These are phyloP conservation scores for Barnettozyma pratensis DNA, from an alignment of 805 yeast species.

Conservation along the genomic window DNA sequence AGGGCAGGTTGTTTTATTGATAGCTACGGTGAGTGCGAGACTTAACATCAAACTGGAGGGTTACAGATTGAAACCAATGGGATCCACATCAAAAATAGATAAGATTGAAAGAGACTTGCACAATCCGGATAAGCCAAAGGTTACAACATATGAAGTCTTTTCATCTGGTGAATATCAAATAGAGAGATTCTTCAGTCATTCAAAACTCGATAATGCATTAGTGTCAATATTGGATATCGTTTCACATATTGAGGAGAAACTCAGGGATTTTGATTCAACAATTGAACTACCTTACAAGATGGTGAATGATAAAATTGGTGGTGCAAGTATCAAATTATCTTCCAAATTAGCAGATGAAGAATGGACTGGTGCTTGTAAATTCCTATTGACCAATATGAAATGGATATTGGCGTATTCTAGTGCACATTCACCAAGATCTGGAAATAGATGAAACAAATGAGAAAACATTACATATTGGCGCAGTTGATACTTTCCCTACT, in stretches of 20 bases:
- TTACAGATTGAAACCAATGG: constrained; percentile 73
- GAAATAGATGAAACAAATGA: background rate
- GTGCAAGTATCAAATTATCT: constrained; percentile 65
- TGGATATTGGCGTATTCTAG: constrained; percentile 81
- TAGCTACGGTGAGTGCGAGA: constrained; percentile 58
- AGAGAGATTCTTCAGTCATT: constrained; percentile 67
- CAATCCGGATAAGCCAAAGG: constrained; percentile 29
- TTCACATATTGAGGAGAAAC: constrained; percentile 25
- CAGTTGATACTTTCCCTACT: too few species aligned
- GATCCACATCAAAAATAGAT: constrained; percentile 75
- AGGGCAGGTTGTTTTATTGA: constrained; percentile 72
- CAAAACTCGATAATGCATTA: constrained; percentile 76
- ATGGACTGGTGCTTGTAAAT: constrained; percentile 90
- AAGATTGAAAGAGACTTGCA: constrained; percentile 38
- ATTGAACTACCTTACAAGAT: constrained; percentile 74
- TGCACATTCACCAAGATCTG: constrained; percentile 20
- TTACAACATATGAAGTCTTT: constrained; percentile 38
- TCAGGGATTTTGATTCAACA: constrained; percentile 41
- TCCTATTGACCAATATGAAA: constrained; percentile 67
- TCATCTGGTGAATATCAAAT: constrained; percentile 70
- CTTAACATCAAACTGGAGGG: constrained; percentile 50
- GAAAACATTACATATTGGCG: too few species aligned
- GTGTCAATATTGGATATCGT: constrained; percentile 67
- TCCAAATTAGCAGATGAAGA: constrained; percentile 60
- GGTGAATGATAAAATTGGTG: constrained; percentile 68